Base-by-base conservation (phyloP, 305 asterid genomes). In the Ajuga reptans region DNA sequence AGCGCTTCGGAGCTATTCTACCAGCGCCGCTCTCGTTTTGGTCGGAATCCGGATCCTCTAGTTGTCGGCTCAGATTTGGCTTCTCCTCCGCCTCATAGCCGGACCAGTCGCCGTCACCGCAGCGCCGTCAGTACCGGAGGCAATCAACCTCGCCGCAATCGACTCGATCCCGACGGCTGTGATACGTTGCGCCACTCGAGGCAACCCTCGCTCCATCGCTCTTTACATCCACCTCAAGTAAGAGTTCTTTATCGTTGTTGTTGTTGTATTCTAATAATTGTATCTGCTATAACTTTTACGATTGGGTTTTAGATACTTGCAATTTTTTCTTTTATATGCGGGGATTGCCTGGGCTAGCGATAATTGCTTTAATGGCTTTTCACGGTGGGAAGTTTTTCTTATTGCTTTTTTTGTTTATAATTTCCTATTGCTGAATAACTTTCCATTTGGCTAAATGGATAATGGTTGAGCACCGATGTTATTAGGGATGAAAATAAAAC, bases 1-100 rank as follows among this genome's bases (percentile, higher is more conserved):
- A 89, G 87, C 72, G 92, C 88, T 39, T 87, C 92, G 77, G 95
- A 84, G 88, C 79, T 92, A 53, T 92, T 92, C 77, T 72, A 75
- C 79, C 83, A 69, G 42, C 79, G 96, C 77, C 82, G 96, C 77
- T 80, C 85, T 42, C 96, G 96, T 42, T 69, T 74, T 58, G 93
- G 96, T 71, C 91, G 96, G 57, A 77, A 53, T 61, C 72, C 85
- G 66, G 83, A 76, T 29, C 69, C 74, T 0, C 4, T 66, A 29
- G 80, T 70, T 10, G 69, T 33, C 72, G 85, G 74, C 4, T 66
- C 83, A 53, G 84, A 77, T 56, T 78, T 74, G n/a, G 79, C 75
- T 45, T 69, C 80, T 6, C 74, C 86, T 45, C 72, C 85, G 49
- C 73, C 47, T 24, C 53, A 39, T 11, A 72, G 63, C 64, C 83